Conservation (phyloP, 768 basidiomycete species). For the Clitopilus passeckerianus region DNA sequence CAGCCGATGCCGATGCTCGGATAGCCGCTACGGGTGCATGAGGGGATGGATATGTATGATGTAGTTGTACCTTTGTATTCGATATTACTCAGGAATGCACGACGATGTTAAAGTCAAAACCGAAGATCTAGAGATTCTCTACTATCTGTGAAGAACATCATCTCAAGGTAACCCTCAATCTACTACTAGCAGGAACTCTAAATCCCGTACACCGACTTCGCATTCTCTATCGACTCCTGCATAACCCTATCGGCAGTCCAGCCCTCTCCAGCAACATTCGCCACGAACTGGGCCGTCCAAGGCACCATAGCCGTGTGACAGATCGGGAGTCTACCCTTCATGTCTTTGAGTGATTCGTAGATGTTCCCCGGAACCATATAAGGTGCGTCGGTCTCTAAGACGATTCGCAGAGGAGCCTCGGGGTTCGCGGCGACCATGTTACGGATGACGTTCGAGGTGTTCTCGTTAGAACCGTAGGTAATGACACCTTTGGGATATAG, state of each 20-base stretch:
- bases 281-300: constrained; percentile 78
- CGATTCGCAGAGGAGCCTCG: constrained; percentile 34
- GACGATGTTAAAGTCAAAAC: not conserved
- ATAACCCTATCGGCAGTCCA: constrained; percentile 59
- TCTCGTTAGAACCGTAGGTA: constrained; percentile 69
- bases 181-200: constrained; percentile 12
- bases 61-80: not conserved
- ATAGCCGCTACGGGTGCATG: constrained; percentile 15
- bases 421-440: constrained; percentile 32
- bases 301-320: constrained; percentile 82
- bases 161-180: not conserved
- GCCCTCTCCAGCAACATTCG: constrained; percentile 34
- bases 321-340: constrained; percentile 61
- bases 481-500: constrained; percentile 55
- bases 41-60: not conserved
- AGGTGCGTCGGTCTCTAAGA: constrained; percentile 85
- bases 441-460: constrained; percentile 66
- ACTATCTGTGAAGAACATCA: not conserved
- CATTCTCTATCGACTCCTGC: constrained; percentile 60
- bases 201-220: constrained; percentile 55
- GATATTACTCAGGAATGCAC: not conserved
- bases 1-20: constrained; percentile 13
- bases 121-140: not conserved
- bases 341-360: constrained; percentile 46
- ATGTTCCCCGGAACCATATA: constrained; percentile 82